Base-by-base conservation (phyloP, 108 stramenopile genomes). In the Cyclotella atomus region DNA sequence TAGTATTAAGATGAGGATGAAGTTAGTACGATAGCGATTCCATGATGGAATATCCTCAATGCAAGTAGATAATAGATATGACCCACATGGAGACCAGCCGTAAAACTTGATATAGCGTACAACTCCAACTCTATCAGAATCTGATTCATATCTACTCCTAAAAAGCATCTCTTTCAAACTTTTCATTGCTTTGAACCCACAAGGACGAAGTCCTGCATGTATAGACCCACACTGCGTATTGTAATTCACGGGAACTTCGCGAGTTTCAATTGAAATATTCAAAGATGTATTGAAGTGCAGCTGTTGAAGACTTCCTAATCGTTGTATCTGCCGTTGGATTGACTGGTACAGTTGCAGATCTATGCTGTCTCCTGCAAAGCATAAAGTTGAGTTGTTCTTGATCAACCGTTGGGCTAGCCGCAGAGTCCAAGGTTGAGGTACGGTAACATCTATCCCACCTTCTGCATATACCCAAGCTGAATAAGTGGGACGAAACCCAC, bases 311-410 rank as follows among this genome's bases (percentile, higher is more conserved):
- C 59, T 12, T 16, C 35, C 1, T 1, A 32, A 15, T 30, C 68
- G 1, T 0, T 28, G 21, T 24, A 70, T 21, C 34, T 70, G 60
- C 7, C 38, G 33, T 35, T 27, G 33, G 0, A 73, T 29, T 34
- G 71, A 59, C 28, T 50, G 47, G 41, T 64, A 64, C 28, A 73
- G 59, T 41, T 73, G 62, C 25, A 61, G 24, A 43, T 73, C 71
- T 41, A 73, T 53, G 32, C 56, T 59, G 46, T 73, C 71, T 41
- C 71, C 71, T 23, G 49, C 61, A 27, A 73, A 73, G 34, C 71
- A 73, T 16, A 73, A 62, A 12, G 44, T 53, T 54, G 24, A 6
- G 12, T 64, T 63, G 21, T 19, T 36, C 20, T 63, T 73, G 36
- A 35, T 46, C 9, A 73, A 23, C 16, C 44, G 17, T n/a, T 43